These are phyloP conservation scores for Thraustochytrium sp. DNA, from an alignment of 352 stramenopile genomes.

Conservation along the genomic window DNA sequence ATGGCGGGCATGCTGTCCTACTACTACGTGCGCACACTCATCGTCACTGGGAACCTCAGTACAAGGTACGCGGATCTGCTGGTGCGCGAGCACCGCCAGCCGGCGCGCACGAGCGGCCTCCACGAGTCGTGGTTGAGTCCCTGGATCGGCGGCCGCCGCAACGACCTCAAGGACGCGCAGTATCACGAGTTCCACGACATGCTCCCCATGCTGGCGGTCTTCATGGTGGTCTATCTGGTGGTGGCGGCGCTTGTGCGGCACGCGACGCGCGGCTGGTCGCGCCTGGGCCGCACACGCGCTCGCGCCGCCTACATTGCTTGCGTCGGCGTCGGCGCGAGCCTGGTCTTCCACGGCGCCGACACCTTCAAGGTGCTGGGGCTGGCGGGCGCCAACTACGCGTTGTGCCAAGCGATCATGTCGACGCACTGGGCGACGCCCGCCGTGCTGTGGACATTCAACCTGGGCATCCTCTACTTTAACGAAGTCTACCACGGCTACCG, in stretches of 20 bases:
- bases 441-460: conserved; percentile 49
- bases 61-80: neutral
- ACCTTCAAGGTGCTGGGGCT: conserved; percentile 51
- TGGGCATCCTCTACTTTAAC: conserved; percentile 53
- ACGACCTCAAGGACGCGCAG: conserved; percentile 55
- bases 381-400: conserved; percentile 39
- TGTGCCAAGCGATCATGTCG: conserved; percentile 42
- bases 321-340: conserved; percentile 44
- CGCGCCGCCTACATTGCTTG: conserved; percentile 4
- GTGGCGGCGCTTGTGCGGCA: neutral
- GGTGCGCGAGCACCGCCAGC: neutral
- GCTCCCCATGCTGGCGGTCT: conserved; percentile 44
- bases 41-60: neutral
- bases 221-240: conserved; percentile 44
- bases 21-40: conserved; percentile 3
- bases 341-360: conserved; percentile 51
- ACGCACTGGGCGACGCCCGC: conserved; percentile 33
- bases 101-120: neutral
- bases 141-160: conserved; percentile 19
- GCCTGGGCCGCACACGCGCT: neutral
- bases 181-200: conserved; percentile 56
- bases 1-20: neutral
- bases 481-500: conserved; percentile 46
- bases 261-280: neutral
- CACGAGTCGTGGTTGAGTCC: conserved; percentile 31